Evolutionary conservation across 2,329 filamentous ascomycete genomes (phyloP), one percentile per base, ranked within the genome.

Genomic region (Ophiocordyceps polyrhachis-furcata): DNA sequence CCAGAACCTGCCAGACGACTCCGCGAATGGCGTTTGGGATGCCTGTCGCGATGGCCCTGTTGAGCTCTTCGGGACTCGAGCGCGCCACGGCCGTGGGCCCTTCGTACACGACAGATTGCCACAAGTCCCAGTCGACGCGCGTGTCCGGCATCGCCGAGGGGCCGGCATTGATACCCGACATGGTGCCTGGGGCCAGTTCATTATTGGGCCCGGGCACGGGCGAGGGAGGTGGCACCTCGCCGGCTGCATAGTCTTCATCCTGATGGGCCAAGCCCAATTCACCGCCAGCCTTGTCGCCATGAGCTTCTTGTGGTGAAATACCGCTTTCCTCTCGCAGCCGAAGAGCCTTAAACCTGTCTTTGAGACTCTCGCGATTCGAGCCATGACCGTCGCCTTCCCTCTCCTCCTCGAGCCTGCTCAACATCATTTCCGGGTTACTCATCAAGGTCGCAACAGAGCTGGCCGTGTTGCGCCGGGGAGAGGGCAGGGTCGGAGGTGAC

Each of bases 1-100:
- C 87, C 49, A 98, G 67, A 8, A 96, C 89, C 63, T 98, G 91
- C 91, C 91, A 98, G 43, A 98, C 88, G 2, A 98, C 91, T n/a
- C 91, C 93, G 47, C 91, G 80, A 49, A 98, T 94, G 3, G 88
- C 89, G 52, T 81, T 87, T 1, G 91, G 91, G 46, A 98, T 98
- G 29, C 91, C 91, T 37, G 81, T 83, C 43, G 89, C 84, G 53
- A 98, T 95, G 20, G 91, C 88, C 51, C 74, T 77, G 57, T 89
- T 94, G 46, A 98, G 67, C 58, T 95, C 88, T 54, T 93, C 85
- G 0, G 89, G 73, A 56, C 87, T 94, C 4, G 86, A 87, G 48
- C 85, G 78, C 12, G 85, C 83, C 43, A 96, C 83, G 11, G 86
- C 89, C 25, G 85, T 78, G 15, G 88, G 87, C 0, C 91, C 91